Percentiles rank a stretch among this genome's conserved stretches.
Evolutionary conservation across 345 rosid genomes (phyloP).

Genomic region (Geranium brycei): DNA sequence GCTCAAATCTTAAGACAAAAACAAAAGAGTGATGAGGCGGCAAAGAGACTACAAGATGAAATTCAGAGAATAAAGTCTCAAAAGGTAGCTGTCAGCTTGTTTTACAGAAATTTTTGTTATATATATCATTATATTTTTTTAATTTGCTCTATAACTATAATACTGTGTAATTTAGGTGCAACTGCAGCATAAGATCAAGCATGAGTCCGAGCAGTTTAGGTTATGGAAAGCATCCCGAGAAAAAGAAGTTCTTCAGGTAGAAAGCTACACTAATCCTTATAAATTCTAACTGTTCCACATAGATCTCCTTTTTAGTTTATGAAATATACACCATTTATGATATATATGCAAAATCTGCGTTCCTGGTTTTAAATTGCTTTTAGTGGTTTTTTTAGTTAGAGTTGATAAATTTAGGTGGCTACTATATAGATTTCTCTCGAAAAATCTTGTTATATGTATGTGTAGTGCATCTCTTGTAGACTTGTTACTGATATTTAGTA

Average conservation of each 20-base stretch:
- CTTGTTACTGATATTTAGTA: too few species aligned
- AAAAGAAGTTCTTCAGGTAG: constrained; percentile 96
- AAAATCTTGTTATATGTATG: too few species aligned
- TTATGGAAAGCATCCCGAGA: constrained; percentile 85
- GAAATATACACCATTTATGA: too few species aligned
- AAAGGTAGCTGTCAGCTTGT: constrained; percentile 55
- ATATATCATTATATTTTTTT: background rate
- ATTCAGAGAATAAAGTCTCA: constrained; percentile 81
- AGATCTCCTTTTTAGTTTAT: too few species aligned
- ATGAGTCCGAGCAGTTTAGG: constrained; percentile 82
- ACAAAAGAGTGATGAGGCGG: constrained; percentile 90
- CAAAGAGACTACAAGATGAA: constrained; percentile 71
- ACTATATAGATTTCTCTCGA: too few species aligned
- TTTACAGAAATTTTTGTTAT: background rate
- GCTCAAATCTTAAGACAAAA: constrained; percentile 87
- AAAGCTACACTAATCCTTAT: background rate
- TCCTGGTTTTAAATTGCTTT: background rate
- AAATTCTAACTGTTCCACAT: background rate
- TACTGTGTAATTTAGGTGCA: constrained; percentile 44
- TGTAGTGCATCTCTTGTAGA: too few species aligned
- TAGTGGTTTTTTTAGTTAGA: too few species aligned
- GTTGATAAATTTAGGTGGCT: too few species aligned
- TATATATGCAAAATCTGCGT: background rate
- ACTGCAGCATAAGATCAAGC: constrained; percentile 83
- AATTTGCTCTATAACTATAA: constrained; percentile 2